phyloP scores from a whole-genome alignment of 1,284 basidiomycete genomes.

The Moniliella sp. region DNA sequence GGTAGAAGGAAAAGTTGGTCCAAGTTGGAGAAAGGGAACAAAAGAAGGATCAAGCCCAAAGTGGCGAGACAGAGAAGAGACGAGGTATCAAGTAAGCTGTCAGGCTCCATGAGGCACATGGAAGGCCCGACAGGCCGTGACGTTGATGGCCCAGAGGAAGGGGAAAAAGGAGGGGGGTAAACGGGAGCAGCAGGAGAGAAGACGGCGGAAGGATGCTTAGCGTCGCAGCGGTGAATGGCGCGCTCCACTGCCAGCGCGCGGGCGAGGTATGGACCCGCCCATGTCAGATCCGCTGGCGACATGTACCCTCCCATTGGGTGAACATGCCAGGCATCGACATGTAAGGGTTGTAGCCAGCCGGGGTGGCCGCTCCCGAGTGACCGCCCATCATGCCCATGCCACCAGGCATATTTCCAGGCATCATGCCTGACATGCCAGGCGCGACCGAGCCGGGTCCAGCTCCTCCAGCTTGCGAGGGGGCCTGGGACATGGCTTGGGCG shows the following conservation, averaged over 20 bases:
- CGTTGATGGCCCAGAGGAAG: too few species aligned
- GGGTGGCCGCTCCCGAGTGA: background rate
- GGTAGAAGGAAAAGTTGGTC: too few species aligned
- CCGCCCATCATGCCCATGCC: constrained; percentile 1
- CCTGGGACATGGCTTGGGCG: constrained; percentile 15
- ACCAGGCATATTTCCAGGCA: background rate
- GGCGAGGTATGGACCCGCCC: background rate
- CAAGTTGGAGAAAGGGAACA: too few species aligned
- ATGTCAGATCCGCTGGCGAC: too few species aligned
- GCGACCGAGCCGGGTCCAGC: background rate
- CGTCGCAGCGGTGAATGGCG: background rate
- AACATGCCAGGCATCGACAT: background rate
- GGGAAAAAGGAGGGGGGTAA: too few species aligned
- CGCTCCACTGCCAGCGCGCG: background rate
- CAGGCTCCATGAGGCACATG: too few species aligned
- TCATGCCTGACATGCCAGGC: background rate
- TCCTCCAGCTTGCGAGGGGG: background rate
- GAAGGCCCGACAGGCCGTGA: too few species aligned
- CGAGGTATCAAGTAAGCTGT: too few species aligned
- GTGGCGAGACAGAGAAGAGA: too few species aligned
- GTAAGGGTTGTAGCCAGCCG: background rate
- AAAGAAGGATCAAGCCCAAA: too few species aligned
- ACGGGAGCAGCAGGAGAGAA: too few species aligned
- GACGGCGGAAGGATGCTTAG: too few species aligned
- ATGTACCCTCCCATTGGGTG: background rate